Conservation (phyloP, 2,329 filamentous ascomycete species). For the Didymella glomerata region DNA sequence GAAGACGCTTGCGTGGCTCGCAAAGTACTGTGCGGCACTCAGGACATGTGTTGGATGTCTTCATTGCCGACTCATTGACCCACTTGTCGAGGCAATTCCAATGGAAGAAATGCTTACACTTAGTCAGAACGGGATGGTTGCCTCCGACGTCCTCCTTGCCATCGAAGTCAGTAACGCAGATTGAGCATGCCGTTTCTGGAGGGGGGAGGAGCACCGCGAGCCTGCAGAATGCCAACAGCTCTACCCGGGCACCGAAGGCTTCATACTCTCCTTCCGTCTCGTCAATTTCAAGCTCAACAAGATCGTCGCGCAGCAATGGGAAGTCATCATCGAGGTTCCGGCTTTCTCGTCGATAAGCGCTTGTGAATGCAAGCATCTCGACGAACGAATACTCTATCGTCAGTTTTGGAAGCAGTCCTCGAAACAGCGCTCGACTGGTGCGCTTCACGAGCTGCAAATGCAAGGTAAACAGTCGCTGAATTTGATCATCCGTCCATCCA, state of each 20-base stretch:
- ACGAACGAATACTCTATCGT: neutral
- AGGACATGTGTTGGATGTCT: constrained; percentile 16
- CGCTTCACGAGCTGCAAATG: neutral
- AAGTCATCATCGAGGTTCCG: neutral
- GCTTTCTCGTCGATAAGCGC: constrained; percentile 1
- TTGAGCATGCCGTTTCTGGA: neutral
- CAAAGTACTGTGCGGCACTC: constrained; percentile 18
- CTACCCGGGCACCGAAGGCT: neutral
- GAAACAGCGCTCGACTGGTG: neutral
- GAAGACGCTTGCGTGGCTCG: constrained; percentile 2
- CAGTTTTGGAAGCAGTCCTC: neutral
- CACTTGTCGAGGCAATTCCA: constrained; percentile 8
- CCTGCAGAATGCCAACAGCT: constrained; percentile 2
- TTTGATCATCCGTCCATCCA: neutral
- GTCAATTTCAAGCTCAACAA: constrained; percentile 1
- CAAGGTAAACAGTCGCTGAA: neutral
- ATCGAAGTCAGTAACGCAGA: constrained; percentile 6
- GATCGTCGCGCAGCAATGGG: neutral
- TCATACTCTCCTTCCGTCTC: constrained; percentile 11
- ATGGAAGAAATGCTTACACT: constrained; percentile 16
- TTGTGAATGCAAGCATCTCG: constrained; percentile 4
- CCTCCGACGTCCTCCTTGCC: neutral
- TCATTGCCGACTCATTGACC: constrained; percentile 19
- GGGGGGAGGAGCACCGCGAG: neutral
- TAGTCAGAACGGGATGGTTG: constrained; percentile 3